Percentiles rank a stretch among this genome's conserved stretches.
Conservation (phyloP, 176 grass and related monocot genomes). For the Cenchrus purpureus region DNA sequence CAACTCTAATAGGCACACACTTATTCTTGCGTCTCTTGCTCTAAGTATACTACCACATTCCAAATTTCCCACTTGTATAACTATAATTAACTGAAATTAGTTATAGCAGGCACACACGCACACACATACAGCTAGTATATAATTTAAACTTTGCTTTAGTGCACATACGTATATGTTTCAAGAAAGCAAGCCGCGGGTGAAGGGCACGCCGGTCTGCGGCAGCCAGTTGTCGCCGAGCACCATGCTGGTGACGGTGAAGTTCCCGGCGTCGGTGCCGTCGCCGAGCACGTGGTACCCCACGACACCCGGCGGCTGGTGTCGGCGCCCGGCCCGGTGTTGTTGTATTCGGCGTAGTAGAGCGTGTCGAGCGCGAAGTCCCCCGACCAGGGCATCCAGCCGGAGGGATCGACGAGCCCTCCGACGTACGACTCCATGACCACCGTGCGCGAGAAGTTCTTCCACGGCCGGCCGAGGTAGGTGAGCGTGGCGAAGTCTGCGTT, state of each 20-base stretch:
- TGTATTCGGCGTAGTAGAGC: conserved; percentile 67
- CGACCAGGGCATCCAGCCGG: conserved; percentile 69
- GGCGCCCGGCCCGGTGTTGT: conserved; percentile 59
- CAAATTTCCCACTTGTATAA: background rate
- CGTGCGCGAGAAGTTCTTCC: conserved; percentile 71
- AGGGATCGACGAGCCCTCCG: conserved; percentile 47
- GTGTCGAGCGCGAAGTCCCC: conserved; percentile 60
- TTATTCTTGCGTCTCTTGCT: background rate
- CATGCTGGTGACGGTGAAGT: conserved; percentile 65
- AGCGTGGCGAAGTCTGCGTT: conserved; percentile 19
- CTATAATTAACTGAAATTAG: background rate
- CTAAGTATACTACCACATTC: background rate
- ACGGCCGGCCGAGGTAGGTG: conserved; percentile 59
- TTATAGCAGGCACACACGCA: background rate
- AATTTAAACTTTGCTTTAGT: background rate
- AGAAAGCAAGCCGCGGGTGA: conserved; percentile 43
- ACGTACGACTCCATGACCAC: conserved; percentile 69
- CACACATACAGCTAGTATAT: background rate
- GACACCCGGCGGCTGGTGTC: conserved; percentile 49
- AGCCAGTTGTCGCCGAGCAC: conserved; percentile 69
- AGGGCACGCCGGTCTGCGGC: conserved; percentile 69
- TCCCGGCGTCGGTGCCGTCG: conserved; percentile 38
- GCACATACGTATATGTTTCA: background rate
- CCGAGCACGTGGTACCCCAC: conserved; percentile 65
- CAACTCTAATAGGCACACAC: too few relatives aligned